These are phyloP conservation scores for Entomortierella parvispora DNA, from an alignment of 192 early-diverging fungal species.

Conservation along the genomic window DNA sequence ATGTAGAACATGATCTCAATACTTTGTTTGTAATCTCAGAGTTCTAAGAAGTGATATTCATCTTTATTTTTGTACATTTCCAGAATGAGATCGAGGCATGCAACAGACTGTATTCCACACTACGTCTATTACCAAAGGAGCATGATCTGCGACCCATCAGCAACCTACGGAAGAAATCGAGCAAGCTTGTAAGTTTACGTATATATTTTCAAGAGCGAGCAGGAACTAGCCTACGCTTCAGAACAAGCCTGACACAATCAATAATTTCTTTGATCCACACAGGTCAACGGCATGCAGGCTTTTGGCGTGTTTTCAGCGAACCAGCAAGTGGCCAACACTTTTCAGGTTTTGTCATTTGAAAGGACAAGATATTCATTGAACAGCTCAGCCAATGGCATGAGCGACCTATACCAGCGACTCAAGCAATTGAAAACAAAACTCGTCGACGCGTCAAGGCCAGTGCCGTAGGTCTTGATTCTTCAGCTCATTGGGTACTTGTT, in stretches of 20 bases:
- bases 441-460: not conserved
- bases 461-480: constrained; percentile 15
- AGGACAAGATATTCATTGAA: constrained; percentile 34
- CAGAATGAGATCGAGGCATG: constrained; percentile 9
- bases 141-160: constrained; percentile 80
- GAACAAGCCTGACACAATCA: no score
- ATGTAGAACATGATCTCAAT: not conserved
- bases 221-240: not conserved
- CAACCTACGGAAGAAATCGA: constrained; percentile 66
- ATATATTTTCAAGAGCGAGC: not conserved
- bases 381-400: constrained; percentile 53
- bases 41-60: no score
- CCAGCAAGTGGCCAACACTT: constrained; percentile 62
- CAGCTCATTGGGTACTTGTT: not conserved
- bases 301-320: constrained; percentile 52
- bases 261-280: not conserved
- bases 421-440: constrained; percentile 52
- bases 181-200: constrained; percentile 28
- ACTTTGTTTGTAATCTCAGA: not conserved
- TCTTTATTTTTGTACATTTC: not conserved
- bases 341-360: constrained; percentile 67
- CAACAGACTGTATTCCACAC: constrained; percentile 62
- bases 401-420: constrained; percentile 58
- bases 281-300: constrained; percentile 24
- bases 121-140: constrained; percentile 87